phyloP scores from a whole-genome alignment of 169 alveolate genomes.

The Blepharisma undulans region DNA sequence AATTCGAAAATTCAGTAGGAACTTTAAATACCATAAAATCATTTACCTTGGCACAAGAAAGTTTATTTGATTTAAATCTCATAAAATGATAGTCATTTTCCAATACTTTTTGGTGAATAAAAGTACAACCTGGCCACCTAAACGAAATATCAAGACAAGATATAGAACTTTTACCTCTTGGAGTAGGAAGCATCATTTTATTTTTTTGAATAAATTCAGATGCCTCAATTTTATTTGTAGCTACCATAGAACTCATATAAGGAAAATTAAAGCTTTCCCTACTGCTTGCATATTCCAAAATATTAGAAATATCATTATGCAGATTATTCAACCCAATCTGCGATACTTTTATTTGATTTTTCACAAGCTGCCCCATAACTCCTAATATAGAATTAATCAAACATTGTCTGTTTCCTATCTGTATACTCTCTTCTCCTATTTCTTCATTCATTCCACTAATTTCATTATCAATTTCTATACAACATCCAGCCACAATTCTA shows the following conservation, averaged over 20 bases:
- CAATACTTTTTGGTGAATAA: neutral
- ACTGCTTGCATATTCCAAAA: neutral
- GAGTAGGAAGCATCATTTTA: neutral
- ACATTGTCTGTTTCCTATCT: conserved; percentile 12
- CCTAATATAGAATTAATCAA: neutral
- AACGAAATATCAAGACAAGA: neutral
- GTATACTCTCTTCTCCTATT: neutral
- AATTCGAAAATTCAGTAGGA: too few relatives aligned
- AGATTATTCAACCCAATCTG: neutral
- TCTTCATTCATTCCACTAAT: too few relatives aligned
- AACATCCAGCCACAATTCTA: neutral
- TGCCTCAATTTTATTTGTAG: neutral
- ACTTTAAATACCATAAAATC: neutral
- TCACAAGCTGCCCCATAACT: conserved; percentile 7
- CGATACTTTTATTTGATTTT: neutral
- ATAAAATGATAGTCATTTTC: neutral
- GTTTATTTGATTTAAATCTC: conserved; percentile 14
- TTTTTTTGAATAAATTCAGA: neutral
- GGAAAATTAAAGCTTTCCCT: conserved; percentile 27
- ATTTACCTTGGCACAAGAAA: too few relatives aligned
- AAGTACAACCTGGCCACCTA: neutral
- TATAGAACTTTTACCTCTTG: neutral
- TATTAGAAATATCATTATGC: conserved; percentile 9
- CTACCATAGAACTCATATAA: neutral
- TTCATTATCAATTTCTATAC: too few relatives aligned